Base-by-base conservation (phyloP, 768 basidiomycete genomes). In the Gymnopilus junonius region DNA sequence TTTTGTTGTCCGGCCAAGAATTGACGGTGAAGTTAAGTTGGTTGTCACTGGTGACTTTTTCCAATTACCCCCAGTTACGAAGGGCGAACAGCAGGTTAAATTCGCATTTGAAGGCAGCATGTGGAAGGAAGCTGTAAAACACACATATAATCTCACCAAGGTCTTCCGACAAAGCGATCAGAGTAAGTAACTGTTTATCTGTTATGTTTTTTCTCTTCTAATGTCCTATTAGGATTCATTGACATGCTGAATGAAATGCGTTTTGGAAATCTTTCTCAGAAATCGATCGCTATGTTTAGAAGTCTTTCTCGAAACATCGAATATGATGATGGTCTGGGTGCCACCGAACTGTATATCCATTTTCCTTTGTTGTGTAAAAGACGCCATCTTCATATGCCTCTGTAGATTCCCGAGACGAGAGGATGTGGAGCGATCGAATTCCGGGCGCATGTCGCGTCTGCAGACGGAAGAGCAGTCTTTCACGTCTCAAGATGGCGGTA, bases 191-290 rank as follows among this genome's bases (percentile, higher is more conserved):
- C 20, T 65, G 11, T 48, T 31, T 25, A 34, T 46, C 29, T 45
- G 31, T 40, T 10, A 40, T 27, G 27, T 15, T 5, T n/a, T 43
- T 34, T 46, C 55, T 35, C 43, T 43, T 51, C 61, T 55, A 8
- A 55, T 63, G 21, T 34, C 21, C 12, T 31, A 40, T 57, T 72
- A 95, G 95, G 88, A 56, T 98, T 99, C 71, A 86, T 99, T 55
- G 84, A 93, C 74, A 99, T 99, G 95, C 81, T 99, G 55, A 99
- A 98, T 72, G 95, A 99, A 74, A 99, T 99, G 97, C 88, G 97
- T 15, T 97, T 94, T 68, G 97, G 97, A 3, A 77, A 68, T 17
- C 76, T 99, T 32, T 83, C 88, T 0, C 64, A 70, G 2, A 77
- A 79, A 21, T 95, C 95, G 0, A 88, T 95, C 62, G 59, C 70